phyloP scores from a whole-genome alignment of 2,329 filamentous ascomycete species.

The Talaromyces rugulosus region DNA sequence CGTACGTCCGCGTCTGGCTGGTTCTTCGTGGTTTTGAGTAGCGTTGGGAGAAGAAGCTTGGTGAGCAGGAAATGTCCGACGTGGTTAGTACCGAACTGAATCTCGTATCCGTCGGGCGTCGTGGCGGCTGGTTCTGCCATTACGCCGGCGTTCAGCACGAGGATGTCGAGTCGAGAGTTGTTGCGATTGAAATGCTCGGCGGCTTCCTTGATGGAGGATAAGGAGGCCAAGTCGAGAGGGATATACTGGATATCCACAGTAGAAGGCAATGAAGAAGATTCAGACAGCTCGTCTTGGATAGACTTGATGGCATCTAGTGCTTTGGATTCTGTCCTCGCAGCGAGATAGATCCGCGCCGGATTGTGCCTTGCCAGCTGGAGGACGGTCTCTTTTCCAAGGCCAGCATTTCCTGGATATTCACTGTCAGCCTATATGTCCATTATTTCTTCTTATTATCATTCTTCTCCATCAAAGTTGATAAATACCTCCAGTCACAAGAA shows the following conservation, averaged over 20 bases:
- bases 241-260: constrained; percentile 42
- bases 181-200: constrained; percentile 39
- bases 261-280: constrained; percentile 12
- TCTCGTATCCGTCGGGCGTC: constrained; percentile 40
- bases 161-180: constrained; percentile 40
- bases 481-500: constrained; percentile 50
- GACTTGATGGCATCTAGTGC: constrained; percentile 43
- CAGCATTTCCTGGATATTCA: constrained; percentile 37
- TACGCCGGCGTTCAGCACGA: constrained; percentile 46
- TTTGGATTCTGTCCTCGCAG: constrained; percentile 43
- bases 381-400: constrained; percentile 46
- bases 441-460: too few species aligned
- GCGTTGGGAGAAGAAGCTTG: constrained; percentile 39
- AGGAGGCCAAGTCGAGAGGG: constrained; percentile 48
- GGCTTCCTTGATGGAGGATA: constrained; percentile 45
- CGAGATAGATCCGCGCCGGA: constrained; percentile 53
- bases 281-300: constrained; percentile 28
- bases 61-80: constrained; percentile 44
- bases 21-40: constrained; percentile 31
- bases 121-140: constrained; percentile 38
- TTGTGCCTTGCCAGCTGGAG: constrained; percentile 47
- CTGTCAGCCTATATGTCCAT: not conserved
- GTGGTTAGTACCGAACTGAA: constrained; percentile 46
- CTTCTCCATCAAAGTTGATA: not conserved
- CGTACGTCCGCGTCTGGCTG: constrained; percentile 25